phyloP scores from a whole-genome alignment of 192 early-diverging fungal species.

The Backusella parvicylindrica region DNA sequence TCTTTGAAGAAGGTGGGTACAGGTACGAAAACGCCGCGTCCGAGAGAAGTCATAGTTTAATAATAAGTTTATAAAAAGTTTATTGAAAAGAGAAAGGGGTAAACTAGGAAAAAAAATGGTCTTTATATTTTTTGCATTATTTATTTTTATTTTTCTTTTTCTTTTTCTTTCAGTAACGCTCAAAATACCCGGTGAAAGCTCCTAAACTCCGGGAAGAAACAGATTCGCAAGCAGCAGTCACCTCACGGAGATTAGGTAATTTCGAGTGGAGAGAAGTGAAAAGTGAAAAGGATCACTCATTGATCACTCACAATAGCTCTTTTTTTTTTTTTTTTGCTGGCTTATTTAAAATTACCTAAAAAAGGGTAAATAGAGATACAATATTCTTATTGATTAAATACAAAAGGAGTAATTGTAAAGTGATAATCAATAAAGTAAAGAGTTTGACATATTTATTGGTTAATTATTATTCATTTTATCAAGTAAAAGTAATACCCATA shows the following conservation, averaged over 20 bases:
- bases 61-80: neutral
- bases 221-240: neutral
- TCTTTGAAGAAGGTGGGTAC: conserved; percentile 34
- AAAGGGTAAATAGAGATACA: neutral
- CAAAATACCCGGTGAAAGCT: neutral
- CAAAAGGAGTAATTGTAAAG: no score
- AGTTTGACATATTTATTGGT: no score
- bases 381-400: no score
- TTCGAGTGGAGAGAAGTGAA: neutral
- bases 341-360: neutral
- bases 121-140: conserved; percentile 3
- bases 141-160: neutral
- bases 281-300: neutral
- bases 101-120: neutral
- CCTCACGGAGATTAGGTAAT: neutral
- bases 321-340: neutral
- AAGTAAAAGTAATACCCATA: no score
- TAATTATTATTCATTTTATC: no score
- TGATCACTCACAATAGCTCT: neutral
- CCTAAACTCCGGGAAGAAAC: neutral
- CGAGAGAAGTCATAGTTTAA: conserved; percentile 12
- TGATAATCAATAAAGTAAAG: no score
- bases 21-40: conserved; percentile 33
- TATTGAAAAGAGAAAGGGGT: neutral
- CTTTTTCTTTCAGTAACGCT: neutral